Base-by-base conservation (phyloP, 176 grass and related monocot genomes). In the Musa schizocarpa region DNA sequence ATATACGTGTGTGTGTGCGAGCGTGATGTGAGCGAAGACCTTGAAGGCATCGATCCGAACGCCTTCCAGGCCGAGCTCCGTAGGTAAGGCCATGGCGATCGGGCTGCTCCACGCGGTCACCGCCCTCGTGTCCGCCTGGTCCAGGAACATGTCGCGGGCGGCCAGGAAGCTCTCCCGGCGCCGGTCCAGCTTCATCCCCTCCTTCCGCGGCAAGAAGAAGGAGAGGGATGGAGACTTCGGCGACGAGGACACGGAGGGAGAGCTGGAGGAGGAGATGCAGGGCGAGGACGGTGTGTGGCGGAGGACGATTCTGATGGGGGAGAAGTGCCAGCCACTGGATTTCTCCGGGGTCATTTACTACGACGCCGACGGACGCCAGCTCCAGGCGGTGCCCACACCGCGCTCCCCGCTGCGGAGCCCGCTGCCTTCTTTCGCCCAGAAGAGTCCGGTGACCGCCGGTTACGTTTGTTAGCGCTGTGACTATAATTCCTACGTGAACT, bases 301-400 rank as follows among this genome's bases (percentile, higher is more conserved):
- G 74, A 81, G 82, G 82, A 69, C 85, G 49, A 91, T 91, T 71
- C 81, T 91, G 27, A 80, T 87, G 88, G 88, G 88, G 1, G 88
- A 85, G 19, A 91, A 85, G 85, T 91, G 88, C 73, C 79, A 82
- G 23, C 88, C 88, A 55, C 72, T 82, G 34, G 2, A 82, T 23
- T 87, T 87, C 80, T 87, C 88, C 52, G 85, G 85, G 10, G 59
- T 61, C 10, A 87, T 91, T 59, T 56, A 65, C 49, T 71, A 78
- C 52, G 88, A 87, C 53, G 64, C 51, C 14, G 76, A 82, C 54
- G 88, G 88, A 8, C 76, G 82, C 50, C 63, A 51, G 53, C 62
- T 91, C 62, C 48, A 9, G 22, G 68, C 52, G 4, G 5, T 72
- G 58, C 11, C 77, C 1, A 1, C 76, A 26, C 9, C 56, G 9